phyloP scores from a whole-genome alignment of 345 rosid species.

The Melaleuca alternifolia region DNA sequence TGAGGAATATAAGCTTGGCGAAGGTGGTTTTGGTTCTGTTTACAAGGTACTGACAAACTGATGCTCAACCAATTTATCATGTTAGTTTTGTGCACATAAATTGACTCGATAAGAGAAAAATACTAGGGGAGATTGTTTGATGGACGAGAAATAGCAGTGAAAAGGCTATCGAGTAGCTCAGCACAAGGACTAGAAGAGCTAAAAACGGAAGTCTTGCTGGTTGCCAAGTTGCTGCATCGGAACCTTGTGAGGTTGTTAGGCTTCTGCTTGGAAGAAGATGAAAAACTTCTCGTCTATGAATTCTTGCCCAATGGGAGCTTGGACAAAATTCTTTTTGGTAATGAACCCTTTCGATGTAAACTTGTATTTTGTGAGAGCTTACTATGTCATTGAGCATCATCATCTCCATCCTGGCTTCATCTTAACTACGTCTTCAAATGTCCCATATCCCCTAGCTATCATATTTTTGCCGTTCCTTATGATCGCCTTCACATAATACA shows the following conservation, averaged over 20 bases:
- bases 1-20: conserved; percentile 19
- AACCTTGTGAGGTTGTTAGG: conserved; percentile 36
- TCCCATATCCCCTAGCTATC: background rate
- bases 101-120: background rate
- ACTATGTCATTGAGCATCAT: background rate
- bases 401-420: background rate
- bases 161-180: conserved; percentile 16
- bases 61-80: background rate
- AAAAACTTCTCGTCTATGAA: conserved; percentile 37
- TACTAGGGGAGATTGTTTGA: conserved; percentile 14
- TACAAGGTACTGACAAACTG: conserved; percentile 10
- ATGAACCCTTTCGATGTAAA: background rate
- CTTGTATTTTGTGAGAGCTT: background rate
- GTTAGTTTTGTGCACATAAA: background rate
- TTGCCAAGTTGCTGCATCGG: conserved; percentile 25
- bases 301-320: conserved; percentile 31
- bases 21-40: conserved; percentile 37
- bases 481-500: background rate
- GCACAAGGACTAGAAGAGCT: conserved; percentile 27
- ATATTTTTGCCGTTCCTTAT: background rate
- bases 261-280: conserved; percentile 25
- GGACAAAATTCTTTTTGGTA: conserved; percentile 30
- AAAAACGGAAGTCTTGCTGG: conserved; percentile 26
- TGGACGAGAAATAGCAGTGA: conserved; percentile 23
- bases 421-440: background rate